Conservation (phyloP, 2,329 filamentous ascomycete species). For the Alternaria brassicicola region DNA sequence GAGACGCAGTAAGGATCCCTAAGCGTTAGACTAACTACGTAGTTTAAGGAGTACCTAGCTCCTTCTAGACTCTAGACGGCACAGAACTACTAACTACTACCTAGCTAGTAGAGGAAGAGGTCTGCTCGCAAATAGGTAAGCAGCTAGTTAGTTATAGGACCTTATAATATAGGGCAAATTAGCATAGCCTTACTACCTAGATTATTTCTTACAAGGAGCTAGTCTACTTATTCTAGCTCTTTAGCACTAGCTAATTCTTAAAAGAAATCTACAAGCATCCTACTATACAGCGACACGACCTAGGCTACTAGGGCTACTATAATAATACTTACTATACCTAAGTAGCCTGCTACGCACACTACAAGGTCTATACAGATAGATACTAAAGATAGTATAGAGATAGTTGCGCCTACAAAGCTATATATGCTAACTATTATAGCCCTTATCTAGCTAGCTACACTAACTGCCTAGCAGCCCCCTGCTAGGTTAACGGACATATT, state of each 20-base stretch:
- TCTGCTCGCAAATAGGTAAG: neutral
- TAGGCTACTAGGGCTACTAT: constrained; percentile 1
- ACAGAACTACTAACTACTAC: neutral
- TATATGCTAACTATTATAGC: neutral
- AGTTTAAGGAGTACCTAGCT: constrained; percentile 4
- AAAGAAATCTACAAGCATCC: neutral
- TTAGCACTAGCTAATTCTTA: neutral
- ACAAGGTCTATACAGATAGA: neutral
- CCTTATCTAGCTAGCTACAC: neutral
- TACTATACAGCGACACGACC: neutral
- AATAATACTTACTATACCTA: neutral
- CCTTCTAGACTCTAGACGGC: neutral
- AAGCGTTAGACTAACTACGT: constrained; percentile 3
- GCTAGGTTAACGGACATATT: neutral
- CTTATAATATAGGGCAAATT: neutral
- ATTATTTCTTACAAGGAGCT: constrained; percentile 1
- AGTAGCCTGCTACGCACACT: neutral
- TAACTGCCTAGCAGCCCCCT: neutral
- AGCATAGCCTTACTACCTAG: neutral
- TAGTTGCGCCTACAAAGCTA: neutral
- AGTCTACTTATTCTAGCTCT: neutral
- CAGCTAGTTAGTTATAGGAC: neutral
- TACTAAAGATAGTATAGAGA: neutral
- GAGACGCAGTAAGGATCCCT: neutral
- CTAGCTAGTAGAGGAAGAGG: neutral